Base-by-base conservation (phyloP, 306 rosid genomes). In the Lablab purpureus region DNA sequence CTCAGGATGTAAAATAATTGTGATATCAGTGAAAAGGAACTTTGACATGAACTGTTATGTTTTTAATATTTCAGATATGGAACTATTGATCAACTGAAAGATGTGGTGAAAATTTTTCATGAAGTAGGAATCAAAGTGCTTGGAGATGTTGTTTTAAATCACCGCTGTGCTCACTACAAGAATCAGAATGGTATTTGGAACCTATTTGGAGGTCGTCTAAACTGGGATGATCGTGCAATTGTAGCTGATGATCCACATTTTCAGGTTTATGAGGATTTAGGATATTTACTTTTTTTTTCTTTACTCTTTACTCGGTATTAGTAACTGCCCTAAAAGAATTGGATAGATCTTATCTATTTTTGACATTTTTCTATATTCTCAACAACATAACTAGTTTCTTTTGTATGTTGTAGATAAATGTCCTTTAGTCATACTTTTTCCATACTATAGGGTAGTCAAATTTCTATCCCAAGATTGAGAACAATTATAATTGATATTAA, bases 171-270 rank as follows among this genome's bases (percentile, higher is more conserved):
- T 55, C 84, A 96, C 10, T 84, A 2, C 74, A 17, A 87, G 86
- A 93, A 96, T 88, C 82, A 87, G 83, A 96, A 93, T 83, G 99
- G 99, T 85, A 81, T 93, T 77, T 96, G 99, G 99, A 96, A 96
- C 85, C 80, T 89, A 73, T 96, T 82, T 90, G 99, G 99, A 73
- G 99, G 99, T 67, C 94, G 89, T 71, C 85, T 96, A 34, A 83
- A 93, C 86, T 96, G 99, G 99, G 99, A 96, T 73, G 98, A 84
- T 37, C 97, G 97, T n/a, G 99, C 99, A 12, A 32, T 96, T 78
- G 98, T 96, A 65, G 92, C 91, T 23, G 99, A 96, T 80, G 99
- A 96, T 87, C 98, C 98, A 40, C 99, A 96, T 89, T 96, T 96
- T 88, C 98, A 96, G 98, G 99, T 94, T 28, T 28, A 73, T 30